phyloP scores from a whole-genome alignment of 768 basidiomycete species.

The Phanerodontia chrysosporium region DNA sequence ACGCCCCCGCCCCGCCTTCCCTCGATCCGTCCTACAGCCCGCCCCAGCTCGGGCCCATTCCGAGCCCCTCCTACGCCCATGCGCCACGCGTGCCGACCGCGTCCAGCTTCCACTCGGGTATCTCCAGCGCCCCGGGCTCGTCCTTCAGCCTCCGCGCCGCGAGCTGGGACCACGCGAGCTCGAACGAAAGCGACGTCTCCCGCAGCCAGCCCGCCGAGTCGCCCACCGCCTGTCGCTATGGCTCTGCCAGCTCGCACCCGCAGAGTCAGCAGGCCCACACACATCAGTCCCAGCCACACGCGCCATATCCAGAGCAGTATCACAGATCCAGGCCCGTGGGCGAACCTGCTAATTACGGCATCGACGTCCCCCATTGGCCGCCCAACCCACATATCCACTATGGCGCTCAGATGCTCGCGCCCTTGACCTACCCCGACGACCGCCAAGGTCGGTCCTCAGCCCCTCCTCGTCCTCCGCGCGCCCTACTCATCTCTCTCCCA shows the following conservation, averaged over 20 bases:
- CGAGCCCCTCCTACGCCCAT: conserved; percentile 19
- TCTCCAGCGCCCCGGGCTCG: conserved; percentile 14
- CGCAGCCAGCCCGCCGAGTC: conserved; percentile 31
- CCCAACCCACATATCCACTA: conserved; percentile 34
- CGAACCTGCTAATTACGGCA: conserved; percentile 23
- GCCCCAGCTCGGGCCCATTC: conserved; percentile 22
- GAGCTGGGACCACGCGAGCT: conserved; percentile 46
- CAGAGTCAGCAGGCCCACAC: conserved; percentile 7
- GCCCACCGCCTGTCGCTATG: conserved; percentile 30
- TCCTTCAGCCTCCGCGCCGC: conserved; percentile 59
- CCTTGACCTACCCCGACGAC: conserved; percentile 56
- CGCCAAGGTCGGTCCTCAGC: conserved; percentile 45
- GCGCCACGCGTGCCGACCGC: not conserved
- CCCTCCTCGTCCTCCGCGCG: not conserved
- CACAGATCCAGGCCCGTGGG: conserved; percentile 18
- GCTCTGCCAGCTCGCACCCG: conserved; percentile 24
- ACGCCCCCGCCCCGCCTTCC: conserved; percentile 26
- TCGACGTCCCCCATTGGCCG: conserved; percentile 21
- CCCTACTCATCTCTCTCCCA: not conserved
- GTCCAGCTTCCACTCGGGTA: conserved; percentile 17
- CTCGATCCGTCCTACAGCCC: conserved; percentile 26
- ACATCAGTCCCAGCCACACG: conserved; percentile 12
- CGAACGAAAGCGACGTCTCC: conserved; percentile 29
- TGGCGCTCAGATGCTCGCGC: conserved; percentile 37
- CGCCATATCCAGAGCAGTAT: conserved; percentile 24